Evolutionary conservation across 352 stramenopile genomes (phyloP).

Genomic region (Blastocystis sp.): DNA sequence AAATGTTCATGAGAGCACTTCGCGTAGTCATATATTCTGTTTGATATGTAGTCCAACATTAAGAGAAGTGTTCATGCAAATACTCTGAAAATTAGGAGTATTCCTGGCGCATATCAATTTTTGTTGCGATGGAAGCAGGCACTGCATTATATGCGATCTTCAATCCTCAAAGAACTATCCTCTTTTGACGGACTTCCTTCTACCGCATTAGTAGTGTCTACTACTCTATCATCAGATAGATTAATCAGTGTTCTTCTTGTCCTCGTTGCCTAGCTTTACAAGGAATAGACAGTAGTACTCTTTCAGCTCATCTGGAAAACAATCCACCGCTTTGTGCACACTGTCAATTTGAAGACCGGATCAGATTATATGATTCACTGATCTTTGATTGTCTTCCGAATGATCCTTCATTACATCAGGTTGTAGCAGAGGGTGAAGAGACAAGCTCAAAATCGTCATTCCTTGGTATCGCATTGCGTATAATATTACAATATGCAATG

Average conservation of each 20-base stretch:
- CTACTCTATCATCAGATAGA: neutral
- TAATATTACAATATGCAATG: neutral
- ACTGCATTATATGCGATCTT: neutral
- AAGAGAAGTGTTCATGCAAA: neutral
- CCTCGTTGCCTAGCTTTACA: neutral
- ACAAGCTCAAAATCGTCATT: neutral
- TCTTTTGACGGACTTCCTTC: neutral
- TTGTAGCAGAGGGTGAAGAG: neutral
- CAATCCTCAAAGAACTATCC: neutral
- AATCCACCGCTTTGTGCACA: neutral
- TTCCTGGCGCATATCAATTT: neutral
- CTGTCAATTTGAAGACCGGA: neutral
- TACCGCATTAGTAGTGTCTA: neutral
- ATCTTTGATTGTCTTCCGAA: neutral
- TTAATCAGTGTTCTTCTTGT: neutral
- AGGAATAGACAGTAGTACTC: neutral
- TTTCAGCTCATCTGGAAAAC: neutral
- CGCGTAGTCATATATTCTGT: neutral
- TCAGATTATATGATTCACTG: slow-evolving; percentile 2
- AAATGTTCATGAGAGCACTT: neutral
- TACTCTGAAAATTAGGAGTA: neutral
- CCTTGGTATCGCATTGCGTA: neutral
- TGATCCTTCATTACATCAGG: neutral
- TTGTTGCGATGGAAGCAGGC: neutral
- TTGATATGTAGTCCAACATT: neutral